Evolutionary conservation across 371 early-diverging fungal genomes (phyloP).

Genomic region (Parasitella parasitica): DNA sequence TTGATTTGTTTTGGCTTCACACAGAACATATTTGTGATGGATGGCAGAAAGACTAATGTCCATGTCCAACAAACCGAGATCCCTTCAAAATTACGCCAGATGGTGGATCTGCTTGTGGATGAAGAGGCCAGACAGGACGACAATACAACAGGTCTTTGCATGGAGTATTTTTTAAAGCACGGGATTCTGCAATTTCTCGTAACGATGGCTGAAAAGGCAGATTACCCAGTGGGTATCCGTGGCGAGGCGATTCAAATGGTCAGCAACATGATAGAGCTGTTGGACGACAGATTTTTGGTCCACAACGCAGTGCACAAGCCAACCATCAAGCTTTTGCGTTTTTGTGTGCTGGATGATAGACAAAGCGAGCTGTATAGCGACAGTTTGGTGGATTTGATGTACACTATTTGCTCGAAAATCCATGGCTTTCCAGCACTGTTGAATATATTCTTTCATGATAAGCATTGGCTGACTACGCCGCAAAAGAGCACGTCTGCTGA

Average conservation of each 20-base stretch:
- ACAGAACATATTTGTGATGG: constrained; percentile 62
- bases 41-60: constrained; percentile 53
- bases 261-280: constrained; percentile 79
- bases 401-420: constrained; percentile 88
- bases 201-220: constrained; percentile 70
- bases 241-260: constrained; percentile 81
- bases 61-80: constrained; percentile 81
- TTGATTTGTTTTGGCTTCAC: neutral
- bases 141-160: constrained; percentile 81
- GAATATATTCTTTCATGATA: constrained; percentile 89
- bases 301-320: constrained; percentile 91
- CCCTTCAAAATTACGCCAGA: constrained; percentile 69
- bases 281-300: constrained; percentile 87
- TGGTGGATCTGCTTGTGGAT: constrained; percentile 89
- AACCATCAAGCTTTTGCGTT: constrained; percentile 72
- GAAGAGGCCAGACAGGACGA: constrained; percentile 81
- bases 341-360: constrained; percentile 62
- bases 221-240: constrained; percentile 85
- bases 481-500: constrained; percentile 36
- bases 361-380: constrained; percentile 74
- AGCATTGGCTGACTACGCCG: constrained; percentile 71
- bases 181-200: constrained; percentile 80
- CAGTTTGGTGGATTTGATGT: constrained; percentile 86
- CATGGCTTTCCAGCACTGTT: constrained; percentile 86
- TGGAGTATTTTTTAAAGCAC: constrained; percentile 89